phyloP scores from a whole-genome alignment of 2,329 filamentous ascomycete species.

The Aquanectria penicillioides region DNA sequence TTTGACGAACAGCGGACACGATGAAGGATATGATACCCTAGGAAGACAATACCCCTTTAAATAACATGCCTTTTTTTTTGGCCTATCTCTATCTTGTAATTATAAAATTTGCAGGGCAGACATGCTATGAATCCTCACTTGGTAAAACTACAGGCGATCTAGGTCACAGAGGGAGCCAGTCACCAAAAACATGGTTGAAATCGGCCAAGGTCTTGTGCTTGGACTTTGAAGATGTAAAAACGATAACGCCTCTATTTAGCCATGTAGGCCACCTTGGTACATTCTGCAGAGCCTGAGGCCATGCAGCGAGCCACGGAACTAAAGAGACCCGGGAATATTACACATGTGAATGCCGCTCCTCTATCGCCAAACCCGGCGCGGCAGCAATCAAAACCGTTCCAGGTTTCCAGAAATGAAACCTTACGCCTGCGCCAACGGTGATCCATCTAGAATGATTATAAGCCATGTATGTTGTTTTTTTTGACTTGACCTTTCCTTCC shows the following conservation, averaged over 20 bases:
- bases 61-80: no score
- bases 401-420: conserved; percentile 23
- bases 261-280: not conserved
- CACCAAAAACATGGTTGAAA: no score
- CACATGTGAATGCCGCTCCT: conserved; percentile 17
- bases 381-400: conserved; percentile 15
- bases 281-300: conserved; percentile 13
- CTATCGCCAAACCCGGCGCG: conserved; percentile 9
- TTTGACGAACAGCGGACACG: conserved; percentile 22
- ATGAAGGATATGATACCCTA: conserved; percentile 42
- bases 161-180: no score
- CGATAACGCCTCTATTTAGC: conserved; percentile 14
- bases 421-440: conserved; percentile 28
- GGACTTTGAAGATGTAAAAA: not conserved
- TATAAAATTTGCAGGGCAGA: no score
- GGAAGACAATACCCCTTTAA: conserved; percentile 27
- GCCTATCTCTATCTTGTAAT: no score
- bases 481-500: conserved; percentile 9
- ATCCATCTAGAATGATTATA: conserved; percentile 23
- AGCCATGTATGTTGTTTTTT: conserved; percentile 10
- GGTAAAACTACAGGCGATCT: no score
- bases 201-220: no score
- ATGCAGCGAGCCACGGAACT: not conserved
- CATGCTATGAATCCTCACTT: no score
- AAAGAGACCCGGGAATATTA: conserved; percentile 8